Evolutionary conservation across 2,329 filamentous ascomycete species (phyloP).

Genomic region (Talaromyces amestolkiae): DNA sequence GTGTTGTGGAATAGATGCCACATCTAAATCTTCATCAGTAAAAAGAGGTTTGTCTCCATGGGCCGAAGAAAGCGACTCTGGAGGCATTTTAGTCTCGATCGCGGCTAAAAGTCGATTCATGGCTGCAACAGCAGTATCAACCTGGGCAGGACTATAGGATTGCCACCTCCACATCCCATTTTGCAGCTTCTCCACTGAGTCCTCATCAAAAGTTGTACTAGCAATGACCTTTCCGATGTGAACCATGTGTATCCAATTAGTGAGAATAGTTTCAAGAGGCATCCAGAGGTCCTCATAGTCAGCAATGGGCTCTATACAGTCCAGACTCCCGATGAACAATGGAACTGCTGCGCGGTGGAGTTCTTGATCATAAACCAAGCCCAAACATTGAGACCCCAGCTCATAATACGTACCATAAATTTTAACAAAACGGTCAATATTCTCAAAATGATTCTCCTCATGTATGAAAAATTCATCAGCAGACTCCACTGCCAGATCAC

Average conservation of each 20-base stretch:
- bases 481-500: neutral
- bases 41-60: neutral
- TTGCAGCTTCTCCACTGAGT: neutral
- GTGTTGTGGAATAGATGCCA: conserved; percentile 6
- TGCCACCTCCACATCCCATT: conserved; percentile 13
- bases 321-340: conserved; percentile 15
- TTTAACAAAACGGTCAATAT: conserved; percentile 18
- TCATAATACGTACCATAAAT: conserved; percentile 21
- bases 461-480: neutral
- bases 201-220: neutral
- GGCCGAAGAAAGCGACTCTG: neutral
- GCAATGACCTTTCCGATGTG: conserved; percentile 20
- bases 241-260: conserved; percentile 23
- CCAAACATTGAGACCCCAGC: conserved; percentile 20
- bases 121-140: conserved; percentile 5
- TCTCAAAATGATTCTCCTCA: neutral
- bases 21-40: conserved; percentile 5
- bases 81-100: conserved; percentile 3
- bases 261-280: conserved; percentile 24
- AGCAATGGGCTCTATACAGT: conserved; percentile 19
- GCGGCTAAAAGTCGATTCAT: conserved; percentile 5
- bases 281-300: conserved; percentile 23
- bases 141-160: conserved; percentile 13
- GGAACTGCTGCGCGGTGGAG: conserved; percentile 12
- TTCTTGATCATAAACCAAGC: conserved; percentile 15